Conservation (phyloP, 257 asterid species). For the Nyctanthes arbortristis region DNA sequence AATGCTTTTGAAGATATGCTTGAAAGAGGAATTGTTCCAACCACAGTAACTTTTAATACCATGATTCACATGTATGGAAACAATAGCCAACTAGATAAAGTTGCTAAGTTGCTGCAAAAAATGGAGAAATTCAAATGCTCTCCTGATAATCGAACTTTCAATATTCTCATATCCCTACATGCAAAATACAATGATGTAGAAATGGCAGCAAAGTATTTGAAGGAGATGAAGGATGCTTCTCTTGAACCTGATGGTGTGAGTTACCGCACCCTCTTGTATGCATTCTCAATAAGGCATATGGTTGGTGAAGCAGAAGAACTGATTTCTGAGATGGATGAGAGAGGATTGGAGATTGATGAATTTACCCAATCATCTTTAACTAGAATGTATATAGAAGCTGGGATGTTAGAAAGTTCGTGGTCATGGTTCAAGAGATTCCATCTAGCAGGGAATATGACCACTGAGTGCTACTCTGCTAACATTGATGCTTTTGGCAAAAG, state of each 20-base stretch:
- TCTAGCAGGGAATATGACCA: constrained; percentile 68
- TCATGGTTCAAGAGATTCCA: constrained; percentile 83
- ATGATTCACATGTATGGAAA: constrained; percentile 94
- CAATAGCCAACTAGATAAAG: constrained; percentile 66
- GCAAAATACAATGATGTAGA: constrained; percentile 71
- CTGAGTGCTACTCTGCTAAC: constrained; percentile 86
- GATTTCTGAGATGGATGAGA: constrained; percentile 72
- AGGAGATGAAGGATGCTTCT: constrained; percentile 69
- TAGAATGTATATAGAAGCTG: constrained; percentile 88
- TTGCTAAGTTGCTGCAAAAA: constrained; percentile 55
- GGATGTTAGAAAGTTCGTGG: constrained; percentile 64
- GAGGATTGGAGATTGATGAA: constrained; percentile 74
- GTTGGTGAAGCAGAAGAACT: constrained; percentile 78
- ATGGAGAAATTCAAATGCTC: constrained; percentile 67
- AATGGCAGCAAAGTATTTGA: constrained; percentile 64
- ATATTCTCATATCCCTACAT: constrained; percentile 78
- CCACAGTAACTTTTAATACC: constrained; percentile 83
- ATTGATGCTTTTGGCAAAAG: constrained; percentile 91
- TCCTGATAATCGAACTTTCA: constrained; percentile 85
- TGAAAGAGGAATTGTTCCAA: constrained; percentile 63
- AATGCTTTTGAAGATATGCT: constrained; percentile 67
- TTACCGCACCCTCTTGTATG: constrained; percentile 86
- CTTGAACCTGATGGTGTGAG: constrained; percentile 84
- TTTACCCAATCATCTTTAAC: constrained; percentile 84
- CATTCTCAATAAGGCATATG: constrained; percentile 80